These are phyloP conservation scores for Penicillium sp. DNA, from an alignment of 2,329 filamentous ascomycete species.

Conservation along the genomic window DNA sequence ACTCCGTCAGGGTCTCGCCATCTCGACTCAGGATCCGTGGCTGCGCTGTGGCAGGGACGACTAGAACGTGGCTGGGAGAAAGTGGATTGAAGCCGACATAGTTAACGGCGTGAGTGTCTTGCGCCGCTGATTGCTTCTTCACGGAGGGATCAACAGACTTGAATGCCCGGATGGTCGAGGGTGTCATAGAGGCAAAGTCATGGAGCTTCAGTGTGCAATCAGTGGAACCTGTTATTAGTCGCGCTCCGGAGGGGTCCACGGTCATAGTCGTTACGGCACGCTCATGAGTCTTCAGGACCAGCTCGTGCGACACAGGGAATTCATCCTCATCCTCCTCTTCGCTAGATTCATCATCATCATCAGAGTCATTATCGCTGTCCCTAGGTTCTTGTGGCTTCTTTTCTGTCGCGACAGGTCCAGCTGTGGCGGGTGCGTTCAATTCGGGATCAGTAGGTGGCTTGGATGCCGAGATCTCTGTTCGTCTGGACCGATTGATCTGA, in stretches of 20 bases:
- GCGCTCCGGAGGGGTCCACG: slow-evolving; percentile 80
- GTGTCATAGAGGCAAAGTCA: slow-evolving; percentile 94
- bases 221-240: slow-evolving; percentile 85
- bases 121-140: slow-evolving; percentile 68
- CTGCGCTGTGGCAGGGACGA: slow-evolving; percentile 85
- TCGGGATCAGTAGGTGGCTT: slow-evolving; percentile 34
- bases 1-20: slow-evolving; percentile 82
- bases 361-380: slow-evolving; percentile 51
- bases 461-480: slow-evolving; percentile 52
- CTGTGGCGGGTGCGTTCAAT: slow-evolving; percentile 24
- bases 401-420: slow-evolving; percentile 29
- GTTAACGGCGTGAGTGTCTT: slow-evolving; percentile 87
- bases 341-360: slow-evolving; percentile 51
- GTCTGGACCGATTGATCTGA: slow-evolving; percentile 79
- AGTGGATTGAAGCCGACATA: slow-evolving; percentile 84
- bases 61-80: slow-evolving; percentile 78
- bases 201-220: slow-evolving; percentile 92
- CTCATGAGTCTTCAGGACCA: slow-evolving; percentile 90
- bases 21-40: slow-evolving; percentile 88
- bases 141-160: slow-evolving; percentile 86
- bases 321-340: slow-evolving; percentile 78
- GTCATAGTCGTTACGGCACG: slow-evolving; percentile 82
- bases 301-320: slow-evolving; percentile 89
- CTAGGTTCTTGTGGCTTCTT: slow-evolving; percentile 36
- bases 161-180: slow-evolving; percentile 91